Base-by-base conservation (phyloP, 2,329 filamentous ascomycete genomes). In the Monosporascus sp. region DNA sequence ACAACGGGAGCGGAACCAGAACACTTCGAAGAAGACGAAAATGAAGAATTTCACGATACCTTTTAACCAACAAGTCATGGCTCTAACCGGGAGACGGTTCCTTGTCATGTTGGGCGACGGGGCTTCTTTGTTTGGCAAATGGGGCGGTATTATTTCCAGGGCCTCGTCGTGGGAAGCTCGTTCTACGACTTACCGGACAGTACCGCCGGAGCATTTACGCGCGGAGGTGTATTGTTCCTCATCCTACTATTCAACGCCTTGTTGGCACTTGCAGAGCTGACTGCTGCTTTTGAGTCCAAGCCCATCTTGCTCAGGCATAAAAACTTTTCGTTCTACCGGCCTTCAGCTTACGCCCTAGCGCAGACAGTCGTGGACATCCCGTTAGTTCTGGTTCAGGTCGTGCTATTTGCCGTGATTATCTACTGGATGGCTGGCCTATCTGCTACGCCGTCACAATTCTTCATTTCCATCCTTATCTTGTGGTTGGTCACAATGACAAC, bases 261-360 rank as follows among this genome's bases (percentile, higher is more conserved):
- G 8, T 73, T 86, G 34, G 82, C 84, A 4, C 65, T 86, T 47
- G 79, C 80, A 5, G 83, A 87, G 61, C 73, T 84, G 41, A 83
- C 84, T 0, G 69, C 82, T 1, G 78, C 83, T 0, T 89, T 88
- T 58, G 70, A 77, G 48, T 79, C 78, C 22, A 80, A 85, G 45
- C 85, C 84, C 0, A 87, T 90, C 52, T 68, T 90, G 40, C 70
- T 87, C 51, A 88, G 88, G 66, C 86, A 89, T 68, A 87, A 87
- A 63, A 83, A 78, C 24, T 88, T 87, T 58, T 84, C 83, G 0
- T 88, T 88, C 66, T 87, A 88, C 58, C 81, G 80, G 4, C 83
- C 83, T 2, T 74, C 81, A 0, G 82, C 83, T 19, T 83, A 79
- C 56, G 82, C 81, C 7, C 51, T 69, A 7, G 67, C 66, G 2